A percentile compares a stretch with the other conserved stretches of the same genome.
These are phyloP conservation scores for Leccinum variicolor DNA, from an alignment of 768 basidiomycete genomes.

Conservation along the genomic window DNA sequence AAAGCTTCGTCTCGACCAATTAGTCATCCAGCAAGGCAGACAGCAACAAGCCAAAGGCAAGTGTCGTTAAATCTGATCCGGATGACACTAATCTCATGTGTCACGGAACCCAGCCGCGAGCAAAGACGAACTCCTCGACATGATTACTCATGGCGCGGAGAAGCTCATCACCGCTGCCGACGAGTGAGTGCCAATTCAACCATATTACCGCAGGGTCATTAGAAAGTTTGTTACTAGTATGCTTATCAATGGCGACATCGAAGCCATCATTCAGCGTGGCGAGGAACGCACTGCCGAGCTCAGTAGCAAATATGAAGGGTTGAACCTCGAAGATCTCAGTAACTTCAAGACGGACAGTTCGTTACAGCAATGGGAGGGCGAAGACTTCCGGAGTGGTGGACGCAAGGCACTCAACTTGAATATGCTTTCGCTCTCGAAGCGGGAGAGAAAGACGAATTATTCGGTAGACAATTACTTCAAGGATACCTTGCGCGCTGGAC, in stretches of 20 bases:
- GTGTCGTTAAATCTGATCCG: conserved; percentile 12
- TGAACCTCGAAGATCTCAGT: conserved; percentile 91
- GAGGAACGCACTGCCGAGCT: conserved; percentile 88
- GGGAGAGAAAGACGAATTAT: conserved; percentile 92
- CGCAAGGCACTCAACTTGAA: conserved; percentile 72
- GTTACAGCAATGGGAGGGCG: conserved; percentile 93
- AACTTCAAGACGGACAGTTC: conserved; percentile 95
- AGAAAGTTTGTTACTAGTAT: conserved; percentile 40
- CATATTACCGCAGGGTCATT: background rate
- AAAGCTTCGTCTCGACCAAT: conserved; percentile 90
- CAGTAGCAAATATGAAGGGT: conserved; percentile 86
- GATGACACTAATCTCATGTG: background rate
- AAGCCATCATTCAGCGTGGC: conserved; percentile 87
- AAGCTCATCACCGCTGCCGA: conserved; percentile 85
- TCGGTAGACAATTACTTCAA: conserved; percentile 96
- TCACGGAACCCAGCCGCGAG: conserved; percentile 59
- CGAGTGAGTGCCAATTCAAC: conserved; percentile 47
- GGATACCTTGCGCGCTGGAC: conserved; percentile 78
- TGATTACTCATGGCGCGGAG: conserved; percentile 98
- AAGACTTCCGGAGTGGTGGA: conserved; percentile 82
- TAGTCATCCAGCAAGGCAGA: conserved; percentile 95
- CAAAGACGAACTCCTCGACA: conserved; percentile 95
- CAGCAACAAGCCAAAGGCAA: conserved; percentile 75
- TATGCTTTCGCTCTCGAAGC: conserved; percentile 84
- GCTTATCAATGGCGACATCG: conserved; percentile 86